A percentile compares a stretch with the other conserved stretches of the same genome.
These are phyloP conservation scores for Biscogniauxia mediterranea DNA, from an alignment of 2,329 filamentous ascomycete species.

Conservation along the genomic window DNA sequence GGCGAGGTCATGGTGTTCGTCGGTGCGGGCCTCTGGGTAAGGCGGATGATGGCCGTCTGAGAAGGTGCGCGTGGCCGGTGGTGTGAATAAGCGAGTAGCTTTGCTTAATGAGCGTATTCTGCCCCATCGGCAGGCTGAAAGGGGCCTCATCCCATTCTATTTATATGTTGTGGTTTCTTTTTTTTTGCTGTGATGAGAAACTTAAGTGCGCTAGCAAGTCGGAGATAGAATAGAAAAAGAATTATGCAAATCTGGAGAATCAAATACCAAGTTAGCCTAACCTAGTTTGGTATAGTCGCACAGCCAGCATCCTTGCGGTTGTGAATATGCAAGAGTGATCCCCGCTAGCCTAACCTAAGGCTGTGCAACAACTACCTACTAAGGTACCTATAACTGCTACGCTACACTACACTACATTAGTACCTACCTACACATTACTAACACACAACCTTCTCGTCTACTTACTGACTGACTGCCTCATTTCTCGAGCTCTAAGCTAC, in stretches of 20 bases:
- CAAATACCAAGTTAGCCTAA: too few species aligned
- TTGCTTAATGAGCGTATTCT: slow-evolving; percentile 2
- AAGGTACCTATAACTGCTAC: too few species aligned
- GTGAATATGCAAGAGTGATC: too few species aligned
- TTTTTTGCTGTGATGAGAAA: neutral
- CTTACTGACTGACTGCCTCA: neutral
- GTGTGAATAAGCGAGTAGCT: neutral
- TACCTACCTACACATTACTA: too few species aligned
- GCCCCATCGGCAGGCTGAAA: slow-evolving; percentile 6
- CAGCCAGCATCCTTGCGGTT: too few species aligned
- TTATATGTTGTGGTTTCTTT: neutral
- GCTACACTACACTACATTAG: too few species aligned
- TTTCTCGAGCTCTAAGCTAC: neutral
- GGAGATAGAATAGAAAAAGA: neutral
- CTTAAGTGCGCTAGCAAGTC: too few species aligned
- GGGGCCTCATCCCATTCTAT: slow-evolving; percentile 13
- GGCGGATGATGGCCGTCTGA: slow-evolving; percentile 25
- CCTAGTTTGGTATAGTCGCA: too few species aligned
- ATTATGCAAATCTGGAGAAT: too few species aligned
- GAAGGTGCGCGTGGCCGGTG: slow-evolving; percentile 4
- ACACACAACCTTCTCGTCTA: too few species aligned
- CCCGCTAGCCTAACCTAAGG: neutral
- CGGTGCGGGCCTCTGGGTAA: slow-evolving; percentile 46
- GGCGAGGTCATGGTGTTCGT: slow-evolving; percentile 60
- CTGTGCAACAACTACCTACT: too few species aligned